phyloP scores from a whole-genome alignment of 768 basidiomycete genomes.

The Rhodotorula babjevae region DNA sequence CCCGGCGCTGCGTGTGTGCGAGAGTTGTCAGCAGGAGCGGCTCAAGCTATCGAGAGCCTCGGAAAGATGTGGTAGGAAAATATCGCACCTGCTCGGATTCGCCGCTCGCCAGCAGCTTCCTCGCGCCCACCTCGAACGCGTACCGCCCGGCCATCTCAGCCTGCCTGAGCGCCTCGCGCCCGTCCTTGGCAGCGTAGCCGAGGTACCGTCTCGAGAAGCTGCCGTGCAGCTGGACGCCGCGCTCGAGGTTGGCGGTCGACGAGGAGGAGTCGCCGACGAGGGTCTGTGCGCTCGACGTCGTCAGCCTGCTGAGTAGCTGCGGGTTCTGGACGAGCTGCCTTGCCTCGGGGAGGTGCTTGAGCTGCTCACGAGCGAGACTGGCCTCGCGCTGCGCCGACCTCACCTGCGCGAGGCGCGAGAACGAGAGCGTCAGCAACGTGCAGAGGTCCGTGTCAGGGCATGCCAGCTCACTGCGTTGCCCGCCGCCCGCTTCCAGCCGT shows the following conservation, averaged over 20 bases:
- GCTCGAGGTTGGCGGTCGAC: neutral
- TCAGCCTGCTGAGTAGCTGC: no score
- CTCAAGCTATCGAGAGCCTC: no score
- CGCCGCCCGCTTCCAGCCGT: neutral
- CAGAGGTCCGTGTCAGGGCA: no score
- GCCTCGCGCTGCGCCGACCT: neutral
- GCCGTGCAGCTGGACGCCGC: neutral
- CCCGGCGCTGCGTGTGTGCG: neutral
- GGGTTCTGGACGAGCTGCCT: no score
- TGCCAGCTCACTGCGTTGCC: neutral
- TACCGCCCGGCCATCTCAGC: neutral
- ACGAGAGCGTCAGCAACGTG: neutral
- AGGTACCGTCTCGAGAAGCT: neutral
- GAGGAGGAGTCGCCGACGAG: neutral
- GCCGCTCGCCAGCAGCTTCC: neutral
- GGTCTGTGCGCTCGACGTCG: neutral
- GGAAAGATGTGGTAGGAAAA: no score
- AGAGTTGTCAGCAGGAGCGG: no score
- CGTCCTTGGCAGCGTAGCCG: neutral
- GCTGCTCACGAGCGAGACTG: neutral
- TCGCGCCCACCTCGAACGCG: neutral
- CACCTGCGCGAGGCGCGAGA: neutral
- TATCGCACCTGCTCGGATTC: neutral
- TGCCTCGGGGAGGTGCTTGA: neutral
- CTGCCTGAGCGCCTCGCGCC: neutral